Percentiles rank a stretch among this genome's conserved stretches.
Evolutionary conservation across 192 early-diverging fungal genomes (phyloP).

Genomic region (Coemansia sp.): DNA sequence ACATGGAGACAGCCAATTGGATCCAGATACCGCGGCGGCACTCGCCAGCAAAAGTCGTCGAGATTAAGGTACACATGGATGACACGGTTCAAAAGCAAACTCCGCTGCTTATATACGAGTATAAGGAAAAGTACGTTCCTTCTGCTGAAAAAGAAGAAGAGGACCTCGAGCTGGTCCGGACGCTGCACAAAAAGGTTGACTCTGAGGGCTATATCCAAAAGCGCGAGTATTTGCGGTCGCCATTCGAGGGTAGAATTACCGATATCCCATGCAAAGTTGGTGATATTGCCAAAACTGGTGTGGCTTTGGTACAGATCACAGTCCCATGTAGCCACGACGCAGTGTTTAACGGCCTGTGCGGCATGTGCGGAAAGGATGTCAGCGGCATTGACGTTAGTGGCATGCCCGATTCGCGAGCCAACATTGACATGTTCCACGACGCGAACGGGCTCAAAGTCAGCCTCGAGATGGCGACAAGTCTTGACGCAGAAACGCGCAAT

Average conservation of each 20-base stretch:
- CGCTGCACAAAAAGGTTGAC: conserved; percentile 22
- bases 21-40: conserved; percentile 37
- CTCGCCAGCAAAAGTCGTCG: conserved; percentile 47
- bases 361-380: conserved; percentile 74
- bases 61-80: conserved; percentile 21
- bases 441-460: conserved; percentile 66
- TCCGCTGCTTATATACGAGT: conserved; percentile 45
- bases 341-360: conserved; percentile 76
- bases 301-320: conserved; percentile 26
- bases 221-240: conserved; percentile 41
- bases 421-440: conserved; percentile 79
- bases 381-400: conserved; percentile 32
- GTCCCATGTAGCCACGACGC: conserved; percentile 75
- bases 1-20: conserved; percentile 35
- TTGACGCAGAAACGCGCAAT: conserved; percentile 20
- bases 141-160: conserved; percentile 7
- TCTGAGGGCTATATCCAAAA: conserved; percentile 24
- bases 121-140: conserved; percentile 18
- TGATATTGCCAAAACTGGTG: conserved; percentile 19
- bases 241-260: conserved; percentile 36
- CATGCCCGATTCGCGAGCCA: conserved; percentile 58
- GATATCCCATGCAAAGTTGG: conserved; percentile 10
- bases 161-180: conserved; percentile 19
- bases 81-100: conserved; percentile 25
- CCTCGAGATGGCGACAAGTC: conserved; percentile 20